Evolutionary conservation across 2,329 filamentous ascomycete genomes (phyloP), one percentile per base, ranked within the genome.

Genomic region (Sclerotinia subarctica): DNA sequence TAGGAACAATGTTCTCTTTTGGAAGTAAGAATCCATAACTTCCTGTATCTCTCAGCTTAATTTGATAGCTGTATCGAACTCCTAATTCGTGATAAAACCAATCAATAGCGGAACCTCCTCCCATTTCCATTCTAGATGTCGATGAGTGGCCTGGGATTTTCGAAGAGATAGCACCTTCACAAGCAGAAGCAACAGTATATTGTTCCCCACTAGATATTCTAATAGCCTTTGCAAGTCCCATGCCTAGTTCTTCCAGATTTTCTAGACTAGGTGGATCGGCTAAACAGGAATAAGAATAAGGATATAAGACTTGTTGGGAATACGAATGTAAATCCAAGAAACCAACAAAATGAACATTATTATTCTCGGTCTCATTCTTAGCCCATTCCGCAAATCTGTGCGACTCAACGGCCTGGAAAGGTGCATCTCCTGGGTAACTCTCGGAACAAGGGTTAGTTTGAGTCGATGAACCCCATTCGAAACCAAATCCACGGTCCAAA

Each of bases 11-110:
- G 69, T 96, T 86, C 68, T 95, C 90, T 68, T 86, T 89, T 0
- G 95, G 95, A 5, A 98, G 82, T 59, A 99, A 81, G 77, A 98
- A 99, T 0, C 95, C 95, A 77, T 98, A 98, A 77, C 89, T 95
- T 13, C 95, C 95, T 0, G 91, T 95, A 78, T 99, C 95, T 60
- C 95, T 85, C 38, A 99, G 82, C 81, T 98, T 98, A 80, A 95
- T 90, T 82, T 98, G 95, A 78, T 96, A 98, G 69, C 93, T 91
- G 78, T 92, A 96, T 71, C 87, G 88, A 24, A 94, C 91, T 58
- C 85, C 82, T 70, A 98, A 80, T 74, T 96, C 90, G 74, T 96
- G 92, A 77, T 96, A 97, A 79, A 99, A 97, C 88, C 92, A 98
- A 79, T 98, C 95, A 53, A 98, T 87, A 1, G 92, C 92, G 60